Percentiles rank a stretch among this genome's conserved stretches.
Conservation (phyloP, 2,329 filamentous ascomycete genomes). For the Diplodia corticola region DNA sequence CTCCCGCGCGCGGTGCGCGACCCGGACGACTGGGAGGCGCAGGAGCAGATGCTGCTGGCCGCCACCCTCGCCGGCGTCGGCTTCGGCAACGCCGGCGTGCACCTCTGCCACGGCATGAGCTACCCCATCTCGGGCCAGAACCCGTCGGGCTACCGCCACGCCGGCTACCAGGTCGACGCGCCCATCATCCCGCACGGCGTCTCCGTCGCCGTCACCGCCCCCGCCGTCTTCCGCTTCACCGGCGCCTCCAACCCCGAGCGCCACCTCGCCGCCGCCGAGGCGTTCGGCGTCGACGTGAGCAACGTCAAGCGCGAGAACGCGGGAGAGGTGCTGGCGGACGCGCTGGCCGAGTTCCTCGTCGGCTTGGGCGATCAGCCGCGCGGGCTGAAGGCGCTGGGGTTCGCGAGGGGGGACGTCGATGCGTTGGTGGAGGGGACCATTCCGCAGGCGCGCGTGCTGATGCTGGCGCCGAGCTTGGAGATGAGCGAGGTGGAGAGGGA, state of each 20-base stretch:
- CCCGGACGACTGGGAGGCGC: constrained; percentile 88
- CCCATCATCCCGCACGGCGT: constrained; percentile 95
- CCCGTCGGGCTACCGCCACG: constrained; percentile 75
- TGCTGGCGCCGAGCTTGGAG: constrained; percentile 79
- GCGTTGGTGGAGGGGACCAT: constrained; percentile 90
- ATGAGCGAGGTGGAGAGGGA: constrained; percentile 48
- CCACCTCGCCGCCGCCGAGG: constrained; percentile 84
- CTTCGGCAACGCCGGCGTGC: constrained; percentile 96
- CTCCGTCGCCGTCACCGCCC: constrained; percentile 88
- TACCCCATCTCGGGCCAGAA: constrained; percentile 98
- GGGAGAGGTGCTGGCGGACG: constrained; percentile 83
- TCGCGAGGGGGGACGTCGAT: constrained; percentile 73
- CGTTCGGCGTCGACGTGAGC: constrained; percentile 84
- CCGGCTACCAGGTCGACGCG: constrained; percentile 74
- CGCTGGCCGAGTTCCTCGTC: constrained; percentile 76
- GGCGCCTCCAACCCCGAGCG: constrained; percentile 88
- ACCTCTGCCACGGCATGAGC: constrained; percentile 88
- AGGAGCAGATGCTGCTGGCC: constrained; percentile 92
- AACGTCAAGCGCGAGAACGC: constrained; percentile 88
- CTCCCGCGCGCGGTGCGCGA: constrained; percentile 84
- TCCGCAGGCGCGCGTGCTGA: constrained; percentile 85
- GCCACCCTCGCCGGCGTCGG: constrained; percentile 93
- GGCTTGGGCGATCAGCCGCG: constrained; percentile 86
- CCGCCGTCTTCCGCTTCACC: constrained; percentile 92
- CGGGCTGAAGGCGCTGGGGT: constrained; percentile 82